Evolutionary conservation across 805 yeast genomes (phyloP).

Genomic region (Yarrowia phangngaensis): DNA sequence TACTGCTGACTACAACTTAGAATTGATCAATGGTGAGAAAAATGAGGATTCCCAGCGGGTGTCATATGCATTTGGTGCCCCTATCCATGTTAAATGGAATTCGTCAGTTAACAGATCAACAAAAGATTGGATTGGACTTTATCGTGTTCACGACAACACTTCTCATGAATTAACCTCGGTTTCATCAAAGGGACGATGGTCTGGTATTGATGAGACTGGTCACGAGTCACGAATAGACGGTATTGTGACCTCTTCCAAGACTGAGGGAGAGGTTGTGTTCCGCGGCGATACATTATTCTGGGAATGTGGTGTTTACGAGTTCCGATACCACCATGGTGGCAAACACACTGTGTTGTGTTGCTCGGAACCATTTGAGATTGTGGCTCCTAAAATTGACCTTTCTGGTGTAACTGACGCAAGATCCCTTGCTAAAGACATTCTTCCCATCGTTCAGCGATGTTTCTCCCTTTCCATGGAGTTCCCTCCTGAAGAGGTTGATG

Average conservation of each 20-base stretch:
- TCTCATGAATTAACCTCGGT: conserved; percentile 52
- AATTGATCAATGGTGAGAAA: neutral
- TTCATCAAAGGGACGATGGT: conserved; percentile 68
- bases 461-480: conserved; percentile 31
- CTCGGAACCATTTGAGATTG: conserved; percentile 63
- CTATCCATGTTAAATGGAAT: conserved; percentile 53
- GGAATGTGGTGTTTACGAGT: conserved; percentile 69
- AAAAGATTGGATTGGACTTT: conserved; percentile 75
- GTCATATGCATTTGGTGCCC: conserved; percentile 45
- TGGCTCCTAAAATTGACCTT: conserved; percentile 37
- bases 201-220: conserved; percentile 37
- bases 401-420: conserved; percentile 40
- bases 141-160: conserved; percentile 58
- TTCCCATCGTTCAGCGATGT: conserved; percentile 32
- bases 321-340: conserved; percentile 64
- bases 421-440: conserved; percentile 38
- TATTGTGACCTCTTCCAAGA: conserved; percentile 29
- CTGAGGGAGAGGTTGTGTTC: conserved; percentile 51
- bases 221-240: conserved; percentile 31
- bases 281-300: conserved; percentile 49
- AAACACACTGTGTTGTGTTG: conserved; percentile 66
- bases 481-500: conserved; percentile 31
- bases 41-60: conserved; percentile 9
- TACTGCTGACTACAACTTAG: conserved; percentile 30
- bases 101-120: conserved; percentile 49